Conservation (phyloP, 2,329 filamentous ascomycete genomes). For the Aspergillus unguis region DNA sequence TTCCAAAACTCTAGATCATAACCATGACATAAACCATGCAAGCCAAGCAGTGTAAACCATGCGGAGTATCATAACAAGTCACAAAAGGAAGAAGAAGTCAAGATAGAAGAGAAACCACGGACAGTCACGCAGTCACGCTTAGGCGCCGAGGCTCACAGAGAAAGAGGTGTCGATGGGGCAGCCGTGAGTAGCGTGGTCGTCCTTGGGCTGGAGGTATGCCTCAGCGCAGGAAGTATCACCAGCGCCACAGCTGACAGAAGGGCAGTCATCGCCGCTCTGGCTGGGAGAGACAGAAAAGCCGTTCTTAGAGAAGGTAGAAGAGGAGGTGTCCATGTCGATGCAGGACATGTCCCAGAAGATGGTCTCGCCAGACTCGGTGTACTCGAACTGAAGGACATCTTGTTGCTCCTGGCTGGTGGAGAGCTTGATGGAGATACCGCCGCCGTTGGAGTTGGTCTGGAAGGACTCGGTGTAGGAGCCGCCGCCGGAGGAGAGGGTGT, state of each 20-base stretch:
- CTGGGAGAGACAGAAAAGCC: constrained; percentile 37
- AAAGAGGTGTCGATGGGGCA: constrained; percentile 37
- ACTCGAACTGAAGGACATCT: constrained; percentile 44
- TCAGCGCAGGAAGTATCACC: constrained; percentile 35
- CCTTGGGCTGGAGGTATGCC: constrained; percentile 40
- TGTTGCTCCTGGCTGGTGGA: constrained; percentile 28
- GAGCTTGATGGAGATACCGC: constrained; percentile 44
- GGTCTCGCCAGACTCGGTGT: constrained; percentile 29
- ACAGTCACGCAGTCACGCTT: constrained; percentile 3
- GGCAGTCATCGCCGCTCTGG: constrained; percentile 26
- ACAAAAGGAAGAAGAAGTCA: neutral
- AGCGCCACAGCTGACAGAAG: constrained; percentile 33
- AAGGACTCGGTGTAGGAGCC: constrained; percentile 35
- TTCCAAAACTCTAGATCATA: neutral
- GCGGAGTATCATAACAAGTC: neutral
- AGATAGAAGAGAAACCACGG: neutral
- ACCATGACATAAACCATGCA: neutral
- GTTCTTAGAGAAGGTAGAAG: constrained; percentile 30
- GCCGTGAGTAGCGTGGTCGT: constrained; percentile 42
- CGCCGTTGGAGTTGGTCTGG: constrained; percentile 36
- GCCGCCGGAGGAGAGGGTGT: constrained; percentile 32
- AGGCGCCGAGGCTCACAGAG: constrained; percentile 31
- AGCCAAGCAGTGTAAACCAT: neutral
- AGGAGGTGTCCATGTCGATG: constrained; percentile 28
- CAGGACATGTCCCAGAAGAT: constrained; percentile 39